Percentiles rank a stretch among this genome's conserved stretches.
These are phyloP conservation scores for Melocanna baccifera DNA, from an alignment of 176 grass and related monocot species.

Conservation along the genomic window DNA sequence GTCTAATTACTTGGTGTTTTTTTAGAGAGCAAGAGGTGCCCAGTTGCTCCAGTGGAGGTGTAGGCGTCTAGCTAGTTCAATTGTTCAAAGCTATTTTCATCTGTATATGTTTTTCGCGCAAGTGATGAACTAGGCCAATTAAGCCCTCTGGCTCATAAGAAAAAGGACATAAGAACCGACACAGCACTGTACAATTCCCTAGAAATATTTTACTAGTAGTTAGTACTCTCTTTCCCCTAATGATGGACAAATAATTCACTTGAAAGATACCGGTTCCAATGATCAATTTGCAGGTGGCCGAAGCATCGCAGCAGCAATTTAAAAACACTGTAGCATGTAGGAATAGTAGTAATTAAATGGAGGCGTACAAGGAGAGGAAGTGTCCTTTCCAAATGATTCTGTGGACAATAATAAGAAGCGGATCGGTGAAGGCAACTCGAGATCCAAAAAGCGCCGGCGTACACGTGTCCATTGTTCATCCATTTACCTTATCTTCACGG, in stretches of 20 bases:
- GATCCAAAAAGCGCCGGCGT: neutral
- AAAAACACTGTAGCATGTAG: neutral
- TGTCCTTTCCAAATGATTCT: constrained; percentile 4
- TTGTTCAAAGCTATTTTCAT: neutral
- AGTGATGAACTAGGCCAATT: neutral
- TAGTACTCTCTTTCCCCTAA: neutral
- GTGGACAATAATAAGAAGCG: constrained; percentile 13
- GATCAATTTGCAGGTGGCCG: constrained; percentile 3
- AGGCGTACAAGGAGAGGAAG: neutral
- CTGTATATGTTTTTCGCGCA: neutral
- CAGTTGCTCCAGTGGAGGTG: neutral
- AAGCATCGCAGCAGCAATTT: neutral
- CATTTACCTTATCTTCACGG: neutral
- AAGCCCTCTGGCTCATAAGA: neutral
- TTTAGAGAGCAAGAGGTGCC: too few species aligned
- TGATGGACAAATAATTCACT: constrained; percentile 15
- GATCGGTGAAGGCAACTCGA: constrained; percentile 23
- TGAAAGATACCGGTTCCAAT: neutral
- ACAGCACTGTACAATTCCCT: neutral
- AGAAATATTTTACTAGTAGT: neutral
- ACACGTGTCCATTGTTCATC: neutral
- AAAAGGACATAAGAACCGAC: neutral
- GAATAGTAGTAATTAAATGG: neutral
- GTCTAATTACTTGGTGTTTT: neutral
- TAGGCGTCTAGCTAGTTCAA: neutral